These are phyloP conservation scores for Gautieria morchelliformis DNA, from an alignment of 768 basidiomycete genomes.

Conservation along the genomic window DNA sequence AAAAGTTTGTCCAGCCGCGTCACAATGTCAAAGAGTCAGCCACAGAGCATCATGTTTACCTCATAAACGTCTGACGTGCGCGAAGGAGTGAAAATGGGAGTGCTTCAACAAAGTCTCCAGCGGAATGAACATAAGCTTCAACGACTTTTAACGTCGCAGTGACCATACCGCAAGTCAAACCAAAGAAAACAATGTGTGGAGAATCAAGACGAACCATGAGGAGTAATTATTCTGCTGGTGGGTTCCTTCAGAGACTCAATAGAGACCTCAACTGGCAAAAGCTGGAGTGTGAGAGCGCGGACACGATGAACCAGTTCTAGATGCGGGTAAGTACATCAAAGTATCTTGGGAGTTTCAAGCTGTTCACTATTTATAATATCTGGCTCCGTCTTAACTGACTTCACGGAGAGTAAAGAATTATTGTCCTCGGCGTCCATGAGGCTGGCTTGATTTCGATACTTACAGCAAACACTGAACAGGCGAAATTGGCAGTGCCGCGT, in stretches of 20 bases:
- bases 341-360: background rate
- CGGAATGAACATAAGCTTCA: constrained; percentile 64
- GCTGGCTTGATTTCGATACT: background rate
- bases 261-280: constrained; percentile 79
- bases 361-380: constrained; percentile 67
- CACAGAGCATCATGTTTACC: constrained; percentile 10
- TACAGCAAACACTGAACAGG: too few species aligned
- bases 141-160: constrained; percentile 42
- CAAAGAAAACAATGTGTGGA: background rate
- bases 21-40: background rate
- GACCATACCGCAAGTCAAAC: background rate
- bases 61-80: constrained; percentile 71
- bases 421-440: constrained; percentile 27
- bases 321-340: background rate
- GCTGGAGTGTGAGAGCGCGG: constrained; percentile 58
- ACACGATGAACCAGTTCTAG: constrained; percentile 76
- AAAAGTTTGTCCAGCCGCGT: background rate
- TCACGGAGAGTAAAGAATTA: constrained; percentile 34
- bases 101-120: constrained; percentile 81
- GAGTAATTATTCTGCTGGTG: constrained; percentile 78
- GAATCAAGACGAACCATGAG: constrained; percentile 20
- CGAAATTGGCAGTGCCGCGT: background rate
- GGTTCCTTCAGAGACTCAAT: constrained; percentile 55
- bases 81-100: constrained; percentile 75
- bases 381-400: constrained; percentile 48